Percentiles rank a stretch among this genome's conserved stretches.
These are phyloP conservation scores for Aspergillus pseudoterreus DNA, from an alignment of 2,329 filamentous ascomycete species.

Conservation along the genomic window DNA sequence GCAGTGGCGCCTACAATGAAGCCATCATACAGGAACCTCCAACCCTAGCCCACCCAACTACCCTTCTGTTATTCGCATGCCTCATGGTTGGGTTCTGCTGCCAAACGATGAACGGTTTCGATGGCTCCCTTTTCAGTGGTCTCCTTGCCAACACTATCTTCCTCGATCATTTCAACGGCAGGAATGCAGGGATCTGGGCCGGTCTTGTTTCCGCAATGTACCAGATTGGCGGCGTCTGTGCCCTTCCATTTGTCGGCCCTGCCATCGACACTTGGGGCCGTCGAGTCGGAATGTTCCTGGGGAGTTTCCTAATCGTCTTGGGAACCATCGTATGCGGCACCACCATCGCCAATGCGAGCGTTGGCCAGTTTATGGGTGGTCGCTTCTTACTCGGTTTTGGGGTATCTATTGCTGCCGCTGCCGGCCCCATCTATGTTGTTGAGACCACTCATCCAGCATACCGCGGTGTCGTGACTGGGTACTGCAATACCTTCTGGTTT, in stretches of 20 bases:
- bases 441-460: conserved; percentile 63
- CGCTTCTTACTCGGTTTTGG: conserved; percentile 56
- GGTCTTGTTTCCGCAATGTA: conserved; percentile 47
- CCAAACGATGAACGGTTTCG: conserved; percentile 19
- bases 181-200: conserved; percentile 41
- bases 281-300: conserved; percentile 54
- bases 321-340: conserved; percentile 47
- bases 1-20: conserved; percentile 2
- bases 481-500: conserved; percentile 52
- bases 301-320: conserved; percentile 32
- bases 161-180: conserved; percentile 40
- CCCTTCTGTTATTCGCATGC: not conserved
- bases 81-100: conserved; percentile 1
- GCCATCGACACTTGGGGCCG: conserved; percentile 49
- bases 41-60: not conserved
- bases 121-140: conserved; percentile 55
- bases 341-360: conserved; percentile 39
- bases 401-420: conserved; percentile 56
- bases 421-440: conserved; percentile 61
- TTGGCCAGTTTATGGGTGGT: conserved; percentile 52
- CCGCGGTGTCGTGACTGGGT: conserved; percentile 58
- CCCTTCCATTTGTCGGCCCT: conserved; percentile 47
- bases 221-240: conserved; percentile 45
- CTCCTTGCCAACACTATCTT: conserved; percentile 48
- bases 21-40: not conserved